phyloP scores from a whole-genome alignment of 2,329 filamentous ascomycete genomes.

The Didymella keratinophila region DNA sequence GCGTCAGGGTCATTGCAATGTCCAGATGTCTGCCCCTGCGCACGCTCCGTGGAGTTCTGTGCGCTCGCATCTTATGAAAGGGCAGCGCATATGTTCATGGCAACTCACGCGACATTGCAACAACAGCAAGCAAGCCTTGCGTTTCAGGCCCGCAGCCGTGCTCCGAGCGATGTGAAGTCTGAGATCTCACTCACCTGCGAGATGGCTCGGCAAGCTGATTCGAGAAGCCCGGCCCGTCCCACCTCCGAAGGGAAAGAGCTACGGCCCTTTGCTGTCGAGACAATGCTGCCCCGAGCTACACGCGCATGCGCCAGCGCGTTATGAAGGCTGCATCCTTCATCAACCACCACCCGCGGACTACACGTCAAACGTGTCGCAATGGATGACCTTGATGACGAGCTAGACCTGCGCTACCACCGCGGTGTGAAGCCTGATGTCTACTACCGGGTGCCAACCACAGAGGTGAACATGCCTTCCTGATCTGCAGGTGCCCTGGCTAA shows the following conservation, averaged over 20 bases:
- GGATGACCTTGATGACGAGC: slow-evolving; percentile 43
- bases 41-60: slow-evolving; percentile 13
- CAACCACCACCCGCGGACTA: slow-evolving; percentile 5
- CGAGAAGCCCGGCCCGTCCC: background rate
- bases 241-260: background rate
- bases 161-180: background rate
- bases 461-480: slow-evolving; percentile 29
- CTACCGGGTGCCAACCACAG: slow-evolving; percentile 41
- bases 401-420: slow-evolving; percentile 43
- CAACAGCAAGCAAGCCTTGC: slow-evolving; percentile 1
- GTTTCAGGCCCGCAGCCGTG: slow-evolving; percentile 9
- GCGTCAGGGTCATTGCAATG: background rate
- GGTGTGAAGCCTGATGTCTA: slow-evolving; percentile 43
- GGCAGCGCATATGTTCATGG: slow-evolving; percentile 5
- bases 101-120: slow-evolving; percentile 13
- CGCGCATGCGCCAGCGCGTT: slow-evolving; percentile 8
- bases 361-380: slow-evolving; percentile 24
- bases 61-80: slow-evolving; percentile 11
- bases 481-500: slow-evolving; percentile 25
- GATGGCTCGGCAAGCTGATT: background rate
- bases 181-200: background rate
- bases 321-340: slow-evolving; percentile 15
- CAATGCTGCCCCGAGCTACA: slow-evolving; percentile 10
- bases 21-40: slow-evolving; percentile 6
- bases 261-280: slow-evolving; percentile 8